A percentile compares a stretch with the other conserved stretches of the same genome.
These are phyloP conservation scores for Aspergillus sp. DNA, from an alignment of 2,329 filamentous ascomycete genomes.

Conservation along the genomic window DNA sequence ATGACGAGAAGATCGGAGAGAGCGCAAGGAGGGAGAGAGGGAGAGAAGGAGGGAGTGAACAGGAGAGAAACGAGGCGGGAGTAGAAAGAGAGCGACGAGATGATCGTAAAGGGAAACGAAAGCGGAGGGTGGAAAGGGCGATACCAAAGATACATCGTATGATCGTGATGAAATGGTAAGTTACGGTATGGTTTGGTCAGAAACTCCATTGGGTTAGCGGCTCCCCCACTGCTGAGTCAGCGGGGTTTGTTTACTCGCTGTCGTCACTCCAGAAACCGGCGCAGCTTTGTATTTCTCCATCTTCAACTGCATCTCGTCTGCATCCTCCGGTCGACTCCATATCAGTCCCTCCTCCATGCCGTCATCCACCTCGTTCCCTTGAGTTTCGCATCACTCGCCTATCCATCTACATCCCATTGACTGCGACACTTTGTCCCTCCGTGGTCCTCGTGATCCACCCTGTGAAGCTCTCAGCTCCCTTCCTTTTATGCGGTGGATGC, in stretches of 20 bases:
- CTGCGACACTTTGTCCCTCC: background rate
- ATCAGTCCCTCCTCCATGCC: background rate
- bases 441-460: background rate
- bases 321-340: background rate
- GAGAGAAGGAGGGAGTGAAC: conserved; percentile 9
- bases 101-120: background rate
- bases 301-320: background rate
- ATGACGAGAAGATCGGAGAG: conserved; percentile 42
- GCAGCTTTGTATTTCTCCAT: background rate
- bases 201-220: background rate
- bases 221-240: conserved; percentile 28
- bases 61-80: background rate
- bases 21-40: conserved; percentile 11
- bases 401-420: background rate
- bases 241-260: conserved; percentile 32
- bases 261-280: conserved; percentile 32
- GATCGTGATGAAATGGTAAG: background rate
- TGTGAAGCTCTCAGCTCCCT: background rate
- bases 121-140: background rate
- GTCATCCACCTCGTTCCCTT: background rate
- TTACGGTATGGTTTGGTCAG: background rate
- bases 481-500: background rate
- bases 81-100: background rate
- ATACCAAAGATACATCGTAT: background rate
- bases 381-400: background rate